Evolutionary conservation across 2,329 filamentous ascomycete species (phyloP).

Genomic region (Aspergillus sp.): DNA sequence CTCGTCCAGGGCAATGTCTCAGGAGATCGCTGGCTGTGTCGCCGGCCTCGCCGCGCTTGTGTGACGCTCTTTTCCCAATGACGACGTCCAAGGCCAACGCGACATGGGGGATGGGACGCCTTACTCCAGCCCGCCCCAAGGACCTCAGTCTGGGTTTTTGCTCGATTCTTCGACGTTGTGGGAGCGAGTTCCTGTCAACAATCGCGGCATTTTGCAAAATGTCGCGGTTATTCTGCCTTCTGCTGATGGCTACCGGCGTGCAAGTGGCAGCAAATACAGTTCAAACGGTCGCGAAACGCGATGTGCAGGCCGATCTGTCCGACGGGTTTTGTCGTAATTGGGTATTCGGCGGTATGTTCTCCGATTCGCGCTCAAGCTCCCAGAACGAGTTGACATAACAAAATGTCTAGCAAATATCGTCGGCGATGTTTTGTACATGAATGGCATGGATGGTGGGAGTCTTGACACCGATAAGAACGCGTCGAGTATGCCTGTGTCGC

Average conservation of each 20-base stretch:
- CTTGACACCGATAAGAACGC: conserved; percentile 9
- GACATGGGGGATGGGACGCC: not conserved
- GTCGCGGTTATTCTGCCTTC: not conserved
- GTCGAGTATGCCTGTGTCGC: conserved; percentile 5
- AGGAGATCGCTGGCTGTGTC: not conserved
- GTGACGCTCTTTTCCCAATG: not conserved
- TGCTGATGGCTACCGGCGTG: not conserved
- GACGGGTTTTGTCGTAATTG: conserved; percentile 19
- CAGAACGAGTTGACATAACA: not conserved
- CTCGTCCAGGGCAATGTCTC: not conserved
- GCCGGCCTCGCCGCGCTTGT: not conserved
- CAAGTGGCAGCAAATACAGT: not conserved
- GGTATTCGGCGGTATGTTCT: conserved; percentile 14
- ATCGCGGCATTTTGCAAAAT: not conserved
- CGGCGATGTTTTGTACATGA: conserved; percentile 14
- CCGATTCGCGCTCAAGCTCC: not conserved
- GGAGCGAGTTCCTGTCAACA: not conserved
- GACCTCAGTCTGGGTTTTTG: not conserved
- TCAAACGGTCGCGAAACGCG: not conserved
- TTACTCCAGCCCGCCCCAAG: not conserved
- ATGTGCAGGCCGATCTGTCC: conserved; percentile 6
- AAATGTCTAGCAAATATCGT: conserved; percentile 13
- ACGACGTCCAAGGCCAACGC: not conserved
- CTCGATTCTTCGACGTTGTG: not conserved
- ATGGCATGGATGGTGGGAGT: conserved; percentile 13